Percentiles rank a stretch among this genome's conserved stretches.
phyloP scores from a whole-genome alignment of 495 filamentous ascomycete species.

The Saxophila tyrrhenica region DNA sequence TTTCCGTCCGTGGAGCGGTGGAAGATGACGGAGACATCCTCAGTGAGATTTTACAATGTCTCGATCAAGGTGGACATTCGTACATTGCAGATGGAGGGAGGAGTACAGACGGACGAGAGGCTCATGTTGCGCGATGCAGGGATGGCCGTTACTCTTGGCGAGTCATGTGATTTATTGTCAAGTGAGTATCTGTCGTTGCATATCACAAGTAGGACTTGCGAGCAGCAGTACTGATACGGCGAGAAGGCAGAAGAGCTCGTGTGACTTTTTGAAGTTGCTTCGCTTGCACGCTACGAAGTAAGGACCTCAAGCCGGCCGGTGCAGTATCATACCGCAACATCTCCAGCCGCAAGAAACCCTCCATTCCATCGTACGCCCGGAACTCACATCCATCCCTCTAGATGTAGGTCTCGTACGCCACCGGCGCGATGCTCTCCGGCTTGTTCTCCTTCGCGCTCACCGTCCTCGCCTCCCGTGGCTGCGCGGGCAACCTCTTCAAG shows the following conservation, averaged over 20 bases:
- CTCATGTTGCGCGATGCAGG: neutral
- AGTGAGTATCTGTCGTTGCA: no score
- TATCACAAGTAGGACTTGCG: no score
- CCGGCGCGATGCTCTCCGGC: slow-evolving; percentile 82
- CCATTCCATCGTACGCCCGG: slow-evolving; percentile 1
- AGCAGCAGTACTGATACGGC: no score
- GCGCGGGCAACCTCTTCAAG: slow-evolving; percentile 79
- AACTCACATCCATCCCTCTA: slow-evolving; percentile 40
- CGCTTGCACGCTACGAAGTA: slow-evolving; percentile 7
- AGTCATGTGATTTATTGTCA: neutral
- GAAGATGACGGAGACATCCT: slow-evolving; percentile 6
- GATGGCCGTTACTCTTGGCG: neutral
- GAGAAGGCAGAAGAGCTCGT: neutral
- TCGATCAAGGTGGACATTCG: no score
- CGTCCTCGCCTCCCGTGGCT: slow-evolving; percentile 67
- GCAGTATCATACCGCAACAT: neutral
- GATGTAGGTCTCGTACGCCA: slow-evolving; percentile 96
- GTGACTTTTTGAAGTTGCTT: neutral
- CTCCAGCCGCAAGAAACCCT: neutral
- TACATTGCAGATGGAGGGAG: no score
- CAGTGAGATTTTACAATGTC: no score
- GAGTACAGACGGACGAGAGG: no score
- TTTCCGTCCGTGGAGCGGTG: neutral
- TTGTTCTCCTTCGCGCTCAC: slow-evolving; percentile 64
- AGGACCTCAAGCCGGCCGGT: neutral